These are phyloP conservation scores for Calonectria multiphialidica DNA, from an alignment of 2,329 filamentous ascomycete genomes.

Conservation along the genomic window DNA sequence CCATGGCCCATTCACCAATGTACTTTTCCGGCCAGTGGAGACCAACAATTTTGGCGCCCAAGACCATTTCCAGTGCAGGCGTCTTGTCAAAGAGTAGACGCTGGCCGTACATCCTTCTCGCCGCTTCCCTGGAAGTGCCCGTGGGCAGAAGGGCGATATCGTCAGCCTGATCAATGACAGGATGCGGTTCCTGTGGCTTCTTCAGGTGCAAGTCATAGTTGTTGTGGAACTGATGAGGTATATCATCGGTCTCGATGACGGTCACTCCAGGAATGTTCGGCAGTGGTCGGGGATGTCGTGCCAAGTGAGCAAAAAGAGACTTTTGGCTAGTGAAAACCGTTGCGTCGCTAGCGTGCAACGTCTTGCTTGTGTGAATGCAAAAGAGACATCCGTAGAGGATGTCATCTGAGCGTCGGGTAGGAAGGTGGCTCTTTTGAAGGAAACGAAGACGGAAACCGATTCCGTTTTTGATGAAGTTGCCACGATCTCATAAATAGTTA, in stretches of 20 bases:
- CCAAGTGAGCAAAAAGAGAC: conserved; percentile 65
- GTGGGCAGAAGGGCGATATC: conserved; percentile 58
- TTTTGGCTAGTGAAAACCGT: conserved; percentile 68
- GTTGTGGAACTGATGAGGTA: conserved; percentile 56
- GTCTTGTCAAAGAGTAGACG: conserved; percentile 59
- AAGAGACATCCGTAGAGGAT: conserved; percentile 67
- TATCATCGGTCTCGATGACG: conserved; percentile 58
- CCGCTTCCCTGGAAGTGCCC: conserved; percentile 59
- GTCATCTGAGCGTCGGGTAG: conserved; percentile 63
- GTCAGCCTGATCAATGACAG: conserved; percentile 53
- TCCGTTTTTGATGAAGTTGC: conserved; percentile 59
- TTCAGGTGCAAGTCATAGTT: conserved; percentile 67
- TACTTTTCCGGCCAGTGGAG: conserved; percentile 64
- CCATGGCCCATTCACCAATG: conserved; percentile 68
- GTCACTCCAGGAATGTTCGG: conserved; percentile 62
- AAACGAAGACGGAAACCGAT: conserved; percentile 66
- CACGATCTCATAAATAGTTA: conserved; percentile 51
- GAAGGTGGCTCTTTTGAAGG: conserved; percentile 67
- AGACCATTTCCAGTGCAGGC: conserved; percentile 59
- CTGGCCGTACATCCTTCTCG: conserved; percentile 61
- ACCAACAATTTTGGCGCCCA: conserved; percentile 63
- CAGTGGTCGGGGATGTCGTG: conserved; percentile 65
- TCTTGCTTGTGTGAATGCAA: conserved; percentile 63
- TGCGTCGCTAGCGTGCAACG: conserved; percentile 65
- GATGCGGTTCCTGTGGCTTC: conserved; percentile 53